Conservation (phyloP, 306 rosid species). For the Lotus japonicus region DNA sequence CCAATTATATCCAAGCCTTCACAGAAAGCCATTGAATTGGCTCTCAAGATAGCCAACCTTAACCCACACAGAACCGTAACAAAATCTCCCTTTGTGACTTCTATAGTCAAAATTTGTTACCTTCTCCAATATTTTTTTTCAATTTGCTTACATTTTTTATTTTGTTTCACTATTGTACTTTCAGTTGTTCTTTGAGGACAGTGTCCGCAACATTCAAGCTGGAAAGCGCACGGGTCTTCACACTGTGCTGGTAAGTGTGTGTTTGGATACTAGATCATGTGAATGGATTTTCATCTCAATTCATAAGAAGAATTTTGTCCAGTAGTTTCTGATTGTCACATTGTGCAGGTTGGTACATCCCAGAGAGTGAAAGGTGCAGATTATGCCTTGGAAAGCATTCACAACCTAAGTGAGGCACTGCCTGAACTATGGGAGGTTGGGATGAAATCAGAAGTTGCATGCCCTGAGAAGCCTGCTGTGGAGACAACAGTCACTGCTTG, state of each 20-base stretch:
- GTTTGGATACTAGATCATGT: no score
- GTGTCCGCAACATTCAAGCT: conserved; percentile 84
- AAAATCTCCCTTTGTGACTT: neutral
- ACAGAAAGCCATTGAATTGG: conserved; percentile 56
- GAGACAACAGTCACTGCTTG: conserved; percentile 87
- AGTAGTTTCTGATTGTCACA: no score
- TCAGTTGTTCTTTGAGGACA: conserved; percentile 94
- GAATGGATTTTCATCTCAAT: no score
- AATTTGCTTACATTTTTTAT: neutral
- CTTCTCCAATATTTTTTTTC: neutral
- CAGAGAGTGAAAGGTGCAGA: conserved; percentile 91
- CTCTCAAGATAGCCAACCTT: conserved; percentile 75
- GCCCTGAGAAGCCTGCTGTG: conserved; percentile 64
- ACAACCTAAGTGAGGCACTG: conserved; percentile 85
- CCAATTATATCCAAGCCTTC: conserved; percentile 91
- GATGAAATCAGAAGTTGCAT: conserved; percentile 58
- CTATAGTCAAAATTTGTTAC: neutral
- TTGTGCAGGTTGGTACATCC: conserved; percentile 63
- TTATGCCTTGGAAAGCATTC: conserved; percentile 89
- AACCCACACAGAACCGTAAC: conserved; percentile 88
- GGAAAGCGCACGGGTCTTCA: conserved; percentile 82
- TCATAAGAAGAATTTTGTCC: no score
- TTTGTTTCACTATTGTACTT: neutral
- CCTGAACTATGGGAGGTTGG: conserved; percentile 85
- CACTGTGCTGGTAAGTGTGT: conserved; percentile 71